Conservation (phyloP, 345 rosid genomes). For the Aquilaria malaccensis region DNA sequence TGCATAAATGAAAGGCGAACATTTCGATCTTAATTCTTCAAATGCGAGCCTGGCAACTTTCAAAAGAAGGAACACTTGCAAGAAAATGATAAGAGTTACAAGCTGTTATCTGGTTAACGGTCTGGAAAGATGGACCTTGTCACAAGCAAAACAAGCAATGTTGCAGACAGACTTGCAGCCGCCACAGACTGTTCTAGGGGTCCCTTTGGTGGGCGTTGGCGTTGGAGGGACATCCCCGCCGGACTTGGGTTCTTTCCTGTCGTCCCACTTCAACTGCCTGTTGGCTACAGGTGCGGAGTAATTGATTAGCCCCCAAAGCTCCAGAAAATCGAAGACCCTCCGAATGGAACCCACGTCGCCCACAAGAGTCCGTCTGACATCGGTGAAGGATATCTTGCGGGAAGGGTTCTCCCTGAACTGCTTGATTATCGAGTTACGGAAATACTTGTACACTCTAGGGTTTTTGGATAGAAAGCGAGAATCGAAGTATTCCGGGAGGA, state of each 20-base stretch:
- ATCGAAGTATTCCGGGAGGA: slow-evolving; percentile 76
- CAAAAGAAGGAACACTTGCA: not conserved
- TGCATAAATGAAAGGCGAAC: slow-evolving; percentile 17
- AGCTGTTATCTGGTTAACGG: not conserved
- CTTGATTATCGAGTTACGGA: slow-evolving; percentile 67
- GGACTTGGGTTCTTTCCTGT: slow-evolving; percentile 53
- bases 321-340: slow-evolving; percentile 88
- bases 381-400: slow-evolving; percentile 73
- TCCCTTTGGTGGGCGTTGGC: slow-evolving; percentile 28
- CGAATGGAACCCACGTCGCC: slow-evolving; percentile 88
- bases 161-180: slow-evolving; percentile 82
- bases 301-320: slow-evolving; percentile 84
- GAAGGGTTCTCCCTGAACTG: slow-evolving; percentile 54
- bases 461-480: slow-evolving; percentile 53
- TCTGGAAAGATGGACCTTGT: slow-evolving; percentile 45
- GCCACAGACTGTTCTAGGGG: slow-evolving; percentile 49
- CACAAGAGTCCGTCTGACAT: slow-evolving; percentile 65
- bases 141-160: slow-evolving; percentile 81
- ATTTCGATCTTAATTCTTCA: not conserved
- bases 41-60: not conserved
- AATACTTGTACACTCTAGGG: slow-evolving; percentile 53
- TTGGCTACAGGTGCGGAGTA: slow-evolving; percentile 36
- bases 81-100: not conserved
- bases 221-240: slow-evolving; percentile 23
- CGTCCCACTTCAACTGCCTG: slow-evolving; percentile 88